phyloP scores from a whole-genome alignment of 371 early-diverging fungal species.

The Syncephalis fuscata region DNA sequence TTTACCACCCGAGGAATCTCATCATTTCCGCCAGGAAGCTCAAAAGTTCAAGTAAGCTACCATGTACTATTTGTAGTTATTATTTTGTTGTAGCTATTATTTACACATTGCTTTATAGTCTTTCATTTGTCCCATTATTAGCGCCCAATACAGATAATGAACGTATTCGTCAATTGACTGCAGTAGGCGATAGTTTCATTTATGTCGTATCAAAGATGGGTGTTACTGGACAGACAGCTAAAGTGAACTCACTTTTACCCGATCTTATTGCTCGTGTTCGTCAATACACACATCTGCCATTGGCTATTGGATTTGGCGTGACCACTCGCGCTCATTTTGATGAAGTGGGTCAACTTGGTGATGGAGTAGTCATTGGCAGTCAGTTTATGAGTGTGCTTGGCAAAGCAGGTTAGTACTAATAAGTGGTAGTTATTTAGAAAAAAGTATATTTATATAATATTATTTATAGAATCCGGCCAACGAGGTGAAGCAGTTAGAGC shows the following conservation, averaged over 20 bases:
- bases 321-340: conserved; percentile 74
- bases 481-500: neutral
- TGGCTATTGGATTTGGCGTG: conserved; percentile 97
- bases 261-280: conserved; percentile 56
- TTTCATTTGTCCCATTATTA: conserved; percentile 87
- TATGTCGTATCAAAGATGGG: conserved; percentile 90
- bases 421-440: neutral
- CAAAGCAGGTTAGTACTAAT: neutral
- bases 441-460: too few species aligned
- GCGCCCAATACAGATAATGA: conserved; percentile 80
- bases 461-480: neutral
- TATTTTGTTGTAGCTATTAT: conserved; percentile 24
- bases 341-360: conserved; percentile 66
- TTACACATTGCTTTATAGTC: conserved; percentile 11
- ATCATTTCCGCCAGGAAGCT: conserved; percentile 26
- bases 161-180: conserved; percentile 62
- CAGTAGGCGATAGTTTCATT: conserved; percentile 78
- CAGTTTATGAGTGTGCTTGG: conserved; percentile 67
- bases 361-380: conserved; percentile 92
- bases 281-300: conserved; percentile 52
- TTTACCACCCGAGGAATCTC: conserved; percentile 91
- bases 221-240: conserved; percentile 67
- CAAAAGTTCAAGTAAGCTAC: too few species aligned
- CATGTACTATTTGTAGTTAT: conserved; percentile 46
- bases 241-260: conserved; percentile 54